phyloP scores from a whole-genome alignment of 768 basidiomycete species.

The Floccularia luteovirens region DNA sequence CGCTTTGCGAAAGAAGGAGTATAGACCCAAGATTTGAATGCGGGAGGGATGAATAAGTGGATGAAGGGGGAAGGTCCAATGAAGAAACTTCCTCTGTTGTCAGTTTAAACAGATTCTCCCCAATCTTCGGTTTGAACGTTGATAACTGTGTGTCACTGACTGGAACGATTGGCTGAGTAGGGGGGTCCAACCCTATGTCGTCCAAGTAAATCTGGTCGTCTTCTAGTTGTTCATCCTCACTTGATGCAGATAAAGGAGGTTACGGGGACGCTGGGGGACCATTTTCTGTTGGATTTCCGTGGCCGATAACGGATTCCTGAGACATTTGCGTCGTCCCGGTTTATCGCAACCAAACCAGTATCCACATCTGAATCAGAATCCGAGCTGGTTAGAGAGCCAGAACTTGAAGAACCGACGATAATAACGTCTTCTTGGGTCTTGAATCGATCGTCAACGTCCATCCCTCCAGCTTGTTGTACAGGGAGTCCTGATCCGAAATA shows the following conservation, averaged over 20 bases:
- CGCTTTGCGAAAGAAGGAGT: conserved; percentile 33
- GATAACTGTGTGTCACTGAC: conserved; percentile 27
- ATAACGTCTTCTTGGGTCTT: conserved; percentile 28
- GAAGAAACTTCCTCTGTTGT: conserved; percentile 25
- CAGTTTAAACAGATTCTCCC: conserved; percentile 40
- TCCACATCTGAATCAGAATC: conserved; percentile 17
- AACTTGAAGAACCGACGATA: conserved; percentile 25
- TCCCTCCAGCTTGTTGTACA: no score
- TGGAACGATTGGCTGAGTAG: neutral
- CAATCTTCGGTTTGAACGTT: conserved; percentile 38
- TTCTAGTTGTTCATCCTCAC: conserved; percentile 35
- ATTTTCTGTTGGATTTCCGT: conserved; percentile 11
- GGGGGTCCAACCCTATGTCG: neutral
- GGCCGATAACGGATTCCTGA: neutral
- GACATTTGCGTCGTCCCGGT: conserved; percentile 4
- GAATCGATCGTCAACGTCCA: conserved; percentile 18
- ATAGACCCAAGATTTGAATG: conserved; percentile 25
- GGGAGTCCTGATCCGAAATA: conserved; percentile 27
- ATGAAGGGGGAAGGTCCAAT: conserved; percentile 18
- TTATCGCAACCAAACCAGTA: conserved; percentile 9
- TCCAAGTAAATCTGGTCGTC: conserved; percentile 11
- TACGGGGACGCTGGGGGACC: conserved; percentile 63
- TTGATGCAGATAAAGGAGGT: conserved; percentile 36
- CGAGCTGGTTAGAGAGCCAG: no score
- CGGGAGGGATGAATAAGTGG: conserved; percentile 1